Percentiles rank a stretch among this genome's conserved stretches.
These are phyloP conservation scores for Tardiomyces digboiensis DNA, from an alignment of 1,139 yeast species.

Conservation along the genomic window DNA sequence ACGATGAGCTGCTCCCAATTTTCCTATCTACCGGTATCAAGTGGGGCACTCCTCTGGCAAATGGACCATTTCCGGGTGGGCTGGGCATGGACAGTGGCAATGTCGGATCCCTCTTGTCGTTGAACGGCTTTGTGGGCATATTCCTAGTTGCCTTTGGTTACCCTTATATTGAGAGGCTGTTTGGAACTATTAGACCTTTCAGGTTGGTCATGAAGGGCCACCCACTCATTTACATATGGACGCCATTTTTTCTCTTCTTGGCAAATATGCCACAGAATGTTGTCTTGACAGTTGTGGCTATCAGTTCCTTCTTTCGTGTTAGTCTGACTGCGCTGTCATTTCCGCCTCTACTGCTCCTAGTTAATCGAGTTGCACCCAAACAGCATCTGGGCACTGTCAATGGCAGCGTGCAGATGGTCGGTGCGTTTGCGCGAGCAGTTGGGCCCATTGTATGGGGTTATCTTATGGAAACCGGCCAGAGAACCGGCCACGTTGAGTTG, in stretches of 20 bases:
- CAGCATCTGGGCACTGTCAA: slow-evolving; percentile 25
- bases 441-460: slow-evolving; percentile 55
- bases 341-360: slow-evolving; percentile 21
- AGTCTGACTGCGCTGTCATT: slow-evolving; percentile 12
- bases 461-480: slow-evolving; percentile 41
- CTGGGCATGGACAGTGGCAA: slow-evolving; percentile 36
- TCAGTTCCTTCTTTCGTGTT: slow-evolving; percentile 2
- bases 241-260: slow-evolving; percentile 44
- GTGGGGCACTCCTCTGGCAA: slow-evolving; percentile 16
- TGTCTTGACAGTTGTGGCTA: slow-evolving; percentile 3
- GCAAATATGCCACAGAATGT: slow-evolving; percentile 15
- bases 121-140: slow-evolving; percentile 49
- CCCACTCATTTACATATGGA: slow-evolving; percentile 38
- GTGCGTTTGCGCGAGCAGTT: slow-evolving; percentile 45
- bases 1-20: slow-evolving; percentile 51
- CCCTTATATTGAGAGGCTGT: slow-evolving; percentile 45
- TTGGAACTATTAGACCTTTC: slow-evolving; percentile 38
- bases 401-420: slow-evolving; percentile 28
- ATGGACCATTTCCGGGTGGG: slow-evolving; percentile 41
- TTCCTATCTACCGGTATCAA: slow-evolving; percentile 42
- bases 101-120: slow-evolving; percentile 46
- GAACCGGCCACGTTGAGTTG: slow-evolving; percentile 35
- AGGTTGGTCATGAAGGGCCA: slow-evolving; percentile 33
- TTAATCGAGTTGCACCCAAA: slow-evolving; percentile 23
- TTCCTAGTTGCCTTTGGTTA: slow-evolving; percentile 41